Conservation (phyloP, 805 yeast species). For the Saccharomycopsis schoenii region DNA sequence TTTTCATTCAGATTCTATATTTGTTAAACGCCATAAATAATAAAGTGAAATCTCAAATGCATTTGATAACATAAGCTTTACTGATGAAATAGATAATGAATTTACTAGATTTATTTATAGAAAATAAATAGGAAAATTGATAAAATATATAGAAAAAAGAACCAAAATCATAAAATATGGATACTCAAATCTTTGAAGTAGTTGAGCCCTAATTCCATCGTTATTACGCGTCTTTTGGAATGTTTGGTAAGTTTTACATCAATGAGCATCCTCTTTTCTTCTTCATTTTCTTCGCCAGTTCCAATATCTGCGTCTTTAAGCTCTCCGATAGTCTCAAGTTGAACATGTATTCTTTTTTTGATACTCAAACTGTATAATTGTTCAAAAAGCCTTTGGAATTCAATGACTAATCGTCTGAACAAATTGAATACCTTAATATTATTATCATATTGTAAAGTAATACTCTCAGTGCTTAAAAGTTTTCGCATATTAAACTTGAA, state of each 20-base stretch:
- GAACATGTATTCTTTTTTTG: slow-evolving; percentile 6
- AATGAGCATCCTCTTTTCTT: not conserved
- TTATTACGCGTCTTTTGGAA: not conserved
- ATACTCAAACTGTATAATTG: slow-evolving; percentile 11
- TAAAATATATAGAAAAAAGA: not conserved
- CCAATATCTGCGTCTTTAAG: not conserved
- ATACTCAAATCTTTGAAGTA: not conserved
- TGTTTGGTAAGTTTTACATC: not conserved
- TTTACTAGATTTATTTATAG: too few relatives aligned
- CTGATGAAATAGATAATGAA: not conserved
- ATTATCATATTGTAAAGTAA: not conserved
- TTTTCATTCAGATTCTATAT: too few relatives aligned
- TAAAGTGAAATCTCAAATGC: not conserved
- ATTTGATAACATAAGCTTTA: too few relatives aligned
- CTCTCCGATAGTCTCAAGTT: not conserved
- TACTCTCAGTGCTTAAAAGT: not conserved
- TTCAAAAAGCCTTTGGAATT: slow-evolving; percentile 1
- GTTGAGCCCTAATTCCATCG: not conserved
- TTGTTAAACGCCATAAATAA: too few relatives aligned
- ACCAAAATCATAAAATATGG: not conserved
- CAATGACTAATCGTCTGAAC: not conserved
- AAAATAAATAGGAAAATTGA: too few relatives aligned
- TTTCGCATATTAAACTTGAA: slow-evolving; percentile 4
- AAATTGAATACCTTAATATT: slow-evolving; percentile 1
- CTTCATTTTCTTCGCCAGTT: not conserved